Base-by-base conservation (phyloP, 1,139 yeast species). In the Pneumocystis canis region DNA sequence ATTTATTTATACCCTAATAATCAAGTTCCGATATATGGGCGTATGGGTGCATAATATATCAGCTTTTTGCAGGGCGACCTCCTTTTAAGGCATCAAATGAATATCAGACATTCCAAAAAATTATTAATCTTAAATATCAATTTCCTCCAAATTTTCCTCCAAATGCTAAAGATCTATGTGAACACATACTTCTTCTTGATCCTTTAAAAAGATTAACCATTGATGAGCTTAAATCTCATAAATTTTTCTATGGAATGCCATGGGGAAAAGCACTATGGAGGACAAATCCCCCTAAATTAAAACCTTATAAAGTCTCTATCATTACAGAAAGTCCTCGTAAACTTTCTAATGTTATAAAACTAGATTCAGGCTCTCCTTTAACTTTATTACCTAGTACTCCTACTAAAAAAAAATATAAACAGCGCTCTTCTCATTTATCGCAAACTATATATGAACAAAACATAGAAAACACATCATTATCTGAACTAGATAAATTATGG, bases 51-150 rank as follows among this genome's bases (percentile, higher is more conserved):
- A 87, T 94, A 20, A 73, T 94, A 28, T 94, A 83, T 73, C 98
- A 94, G 73, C 84, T 94, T 81, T 85, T 94, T 69, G 89, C 95
- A 30, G 98, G 98, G 0, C 81, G 81, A 63, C 98, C 98, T 0
- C 98, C 99, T 11, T 94, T 94, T 76, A 92, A 90, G 71, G 98
- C 96, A 0, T 78, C 86, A n/a, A 92, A 95, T 63, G 98, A 94
- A 73, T 94, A 89, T 71, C 78, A 88, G 64, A 92, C 97, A 0
- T 94, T 94, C 73, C 97, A 94, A 71, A 89, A 90, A 72, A 89
- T 94, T 68, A 86, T 89, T 69, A 84, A 84, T 70, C 80, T 85
- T 41, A 94, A 90, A 67, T 94, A 83, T 73, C 81, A 88, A 2
- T 89, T 87, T 70, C 84, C 89, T 25, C 87, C 90, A 0, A 87